Evolutionary conservation across 331 rosid genomes (phyloP).

Genomic region (Ulmus americana): DNA sequence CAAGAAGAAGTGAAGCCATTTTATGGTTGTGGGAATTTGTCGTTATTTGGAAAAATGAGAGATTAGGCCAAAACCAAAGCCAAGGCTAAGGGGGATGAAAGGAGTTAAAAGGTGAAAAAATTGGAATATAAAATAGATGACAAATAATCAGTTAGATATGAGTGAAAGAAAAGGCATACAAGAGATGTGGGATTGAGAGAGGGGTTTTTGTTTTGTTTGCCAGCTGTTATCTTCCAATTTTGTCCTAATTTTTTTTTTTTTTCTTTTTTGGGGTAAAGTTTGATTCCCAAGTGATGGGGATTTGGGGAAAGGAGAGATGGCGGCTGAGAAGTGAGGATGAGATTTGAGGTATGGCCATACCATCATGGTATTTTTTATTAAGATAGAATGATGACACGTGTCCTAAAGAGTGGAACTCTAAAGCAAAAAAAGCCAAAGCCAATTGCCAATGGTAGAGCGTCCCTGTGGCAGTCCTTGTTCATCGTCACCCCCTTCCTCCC

Average conservation of each 20-base stretch:
- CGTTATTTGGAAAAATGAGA: constrained; percentile 36
- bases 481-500: no score
- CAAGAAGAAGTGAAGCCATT: constrained; percentile 25
- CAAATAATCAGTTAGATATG: constrained; percentile 28
- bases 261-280: no score
- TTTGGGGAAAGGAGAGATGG: constrained; percentile 1
- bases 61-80: constrained; percentile 29
- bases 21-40: constrained; percentile 46
- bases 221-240: no score
- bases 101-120: background rate
- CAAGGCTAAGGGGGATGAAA: constrained; percentile 43
- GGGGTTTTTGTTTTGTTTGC: no score
- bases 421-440: no score
- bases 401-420: background rate
- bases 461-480: no score
- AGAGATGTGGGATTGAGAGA: background rate
- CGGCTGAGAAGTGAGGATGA: constrained; percentile 6
- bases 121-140: background rate
- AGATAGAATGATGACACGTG: background rate
- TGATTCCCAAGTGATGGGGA: no score
- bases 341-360: no score
- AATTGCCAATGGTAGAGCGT: background rate
- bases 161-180: constrained; percentile 7
- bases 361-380: background rate
- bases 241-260: no score